phyloP scores from a whole-genome alignment of 345 rosid species.

The Limnanthes douglasii region DNA sequence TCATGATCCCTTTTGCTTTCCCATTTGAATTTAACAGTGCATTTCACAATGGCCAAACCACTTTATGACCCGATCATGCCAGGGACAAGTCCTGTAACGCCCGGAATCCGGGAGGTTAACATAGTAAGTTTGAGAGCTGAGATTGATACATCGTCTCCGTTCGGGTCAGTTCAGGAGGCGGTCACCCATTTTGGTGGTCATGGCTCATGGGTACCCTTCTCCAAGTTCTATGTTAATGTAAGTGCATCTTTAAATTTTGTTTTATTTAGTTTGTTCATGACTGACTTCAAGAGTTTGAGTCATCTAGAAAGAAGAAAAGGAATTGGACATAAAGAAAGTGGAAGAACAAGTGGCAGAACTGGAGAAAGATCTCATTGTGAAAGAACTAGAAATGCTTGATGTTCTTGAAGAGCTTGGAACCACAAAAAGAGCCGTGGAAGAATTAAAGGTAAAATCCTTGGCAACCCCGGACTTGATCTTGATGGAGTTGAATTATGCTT shows the following conservation, averaged over 20 bases:
- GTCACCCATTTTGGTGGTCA: slow-evolving; percentile 81
- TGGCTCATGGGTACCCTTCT: slow-evolving; percentile 68
- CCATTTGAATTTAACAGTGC: too few relatives aligned
- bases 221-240: too few relatives aligned
- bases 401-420: slow-evolving; percentile 85
- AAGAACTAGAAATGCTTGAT: slow-evolving; percentile 85
- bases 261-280: background rate
- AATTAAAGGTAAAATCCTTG: slow-evolving; percentile 63
- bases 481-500: slow-evolving; percentile 74
- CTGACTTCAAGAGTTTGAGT: background rate
- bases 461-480: slow-evolving; percentile 43
- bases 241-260: background rate
- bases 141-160: slow-evolving; percentile 89
- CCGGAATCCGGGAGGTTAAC: slow-evolving; percentile 41
- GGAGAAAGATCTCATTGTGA: slow-evolving; percentile 88
- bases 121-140: slow-evolving; percentile 52
- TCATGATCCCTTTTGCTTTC: too few relatives aligned
- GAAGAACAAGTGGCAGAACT: slow-evolving; percentile 77
- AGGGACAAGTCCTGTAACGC: slow-evolving; percentile 7
- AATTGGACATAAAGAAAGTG: slow-evolving; percentile 74
- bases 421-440: slow-evolving; percentile 75
- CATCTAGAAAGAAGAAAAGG: slow-evolving; percentile 33
- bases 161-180: slow-evolving; percentile 87
- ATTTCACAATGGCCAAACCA: too few relatives aligned
- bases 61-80: too few relatives aligned